Base-by-base conservation (phyloP, 2,329 filamentous ascomycete genomes). In the Colletotrichum eremochloae region DNA sequence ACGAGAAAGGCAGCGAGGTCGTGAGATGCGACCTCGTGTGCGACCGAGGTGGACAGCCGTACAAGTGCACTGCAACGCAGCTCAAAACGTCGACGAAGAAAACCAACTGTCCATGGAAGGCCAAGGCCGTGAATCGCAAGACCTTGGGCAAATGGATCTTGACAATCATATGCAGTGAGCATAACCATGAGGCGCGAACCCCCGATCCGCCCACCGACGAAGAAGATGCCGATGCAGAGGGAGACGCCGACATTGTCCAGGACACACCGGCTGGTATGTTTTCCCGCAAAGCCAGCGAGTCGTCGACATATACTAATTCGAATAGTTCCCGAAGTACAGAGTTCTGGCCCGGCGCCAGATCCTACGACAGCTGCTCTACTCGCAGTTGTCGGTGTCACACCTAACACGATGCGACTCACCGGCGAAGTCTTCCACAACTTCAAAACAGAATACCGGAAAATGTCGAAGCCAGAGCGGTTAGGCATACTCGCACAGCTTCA, bases 41-140 rank as follows among this genome's bases (percentile, higher is more conserved):
- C 76, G 82, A 85, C 74, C 81, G 83, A 57, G 83, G 83, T 61
- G 83, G 83, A 33, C 79, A 83, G 50, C 82, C 83, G 12, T 85
- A 85, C 75, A 82, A 82, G 56, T 83, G 82, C 72, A 80, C 80
- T 76, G 83, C 83, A 8, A 85, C 82, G 6, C 84, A 84, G 76
- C 82, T 84, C 74, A 85, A 85, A 76, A 83, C 83, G 8, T 81
- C 82, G 33, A 85, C 83, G 9, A 85, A 85, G 75, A 85, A 85
- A 78, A 85, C 83, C 0, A 81, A 83, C 61, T 85, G 83, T 33
- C 83, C 83, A 5, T 85, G 83, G 83, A 84, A 84, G 72, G 83
- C 83, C 40, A 85, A 85, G 72, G 83, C 83, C 1, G 83, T 85
- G 9, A 79, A 84, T 63, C 81, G 83, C 11, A 85, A 84, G 77